phyloP scores from a whole-genome alignment of 176 grass and related monocot species.

The Poa pratensis region DNA sequence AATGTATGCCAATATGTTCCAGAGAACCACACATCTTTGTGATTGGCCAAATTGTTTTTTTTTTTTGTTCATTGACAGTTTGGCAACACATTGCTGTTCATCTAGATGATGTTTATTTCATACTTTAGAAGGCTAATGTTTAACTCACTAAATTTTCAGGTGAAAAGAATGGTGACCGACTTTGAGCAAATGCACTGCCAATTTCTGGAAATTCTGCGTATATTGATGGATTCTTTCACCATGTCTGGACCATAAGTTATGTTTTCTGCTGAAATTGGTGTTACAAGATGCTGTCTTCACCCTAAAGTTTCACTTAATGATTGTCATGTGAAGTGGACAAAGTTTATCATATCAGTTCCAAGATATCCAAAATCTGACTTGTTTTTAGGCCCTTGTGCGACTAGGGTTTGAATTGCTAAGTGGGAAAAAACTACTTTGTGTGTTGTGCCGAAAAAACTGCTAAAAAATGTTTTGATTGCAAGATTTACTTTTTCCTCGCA shows the following conservation, averaged over 20 bases:
- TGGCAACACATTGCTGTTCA: not conserved
- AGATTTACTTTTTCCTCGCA: no score
- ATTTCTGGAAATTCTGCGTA: constrained; percentile 98
- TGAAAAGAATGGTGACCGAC: constrained; percentile 93
- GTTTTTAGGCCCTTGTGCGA: not conserved
- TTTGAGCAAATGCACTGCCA: constrained; percentile 99
- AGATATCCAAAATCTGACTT: constrained; percentile 21
- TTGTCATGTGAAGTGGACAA: constrained; percentile 15
- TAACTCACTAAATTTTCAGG: constrained; percentile 58
- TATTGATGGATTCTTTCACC: constrained; percentile 91
- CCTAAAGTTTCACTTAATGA: constrained; percentile 26
- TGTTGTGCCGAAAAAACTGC: no score
- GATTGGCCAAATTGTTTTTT: not conserved
- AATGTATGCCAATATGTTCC: constrained; percentile 5
- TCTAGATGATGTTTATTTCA: constrained; percentile 22
- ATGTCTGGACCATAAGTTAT: constrained; percentile 65
- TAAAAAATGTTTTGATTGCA: no score
- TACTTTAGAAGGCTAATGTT: constrained; percentile 14
- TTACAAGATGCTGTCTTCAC: not conserved
- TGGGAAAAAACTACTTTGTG: no score
- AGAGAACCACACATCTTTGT: constrained; percentile 10
- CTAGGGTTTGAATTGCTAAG: no score
- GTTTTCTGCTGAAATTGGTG: constrained; percentile 20
- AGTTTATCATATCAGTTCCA: constrained; percentile 22
- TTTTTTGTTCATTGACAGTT: not conserved